A percentile compares a stretch with the other conserved stretches of the same genome.
These are phyloP conservation scores for Pneumocystis wakefieldiae DNA, from an alignment of 1,139 yeast species.

Conservation along the genomic window DNA sequence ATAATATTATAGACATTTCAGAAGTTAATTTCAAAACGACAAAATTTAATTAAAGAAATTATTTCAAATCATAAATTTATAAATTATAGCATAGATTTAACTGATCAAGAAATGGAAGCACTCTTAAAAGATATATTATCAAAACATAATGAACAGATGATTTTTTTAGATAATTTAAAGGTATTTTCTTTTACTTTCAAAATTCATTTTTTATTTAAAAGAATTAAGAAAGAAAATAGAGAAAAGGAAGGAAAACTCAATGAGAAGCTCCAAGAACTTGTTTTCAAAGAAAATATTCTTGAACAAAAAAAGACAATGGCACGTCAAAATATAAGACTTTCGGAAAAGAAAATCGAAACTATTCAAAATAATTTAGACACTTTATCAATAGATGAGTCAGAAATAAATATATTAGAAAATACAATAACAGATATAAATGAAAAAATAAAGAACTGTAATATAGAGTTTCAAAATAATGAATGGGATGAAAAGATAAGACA, in stretches of 20 bases:
- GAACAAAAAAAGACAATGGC: constrained; percentile 13
- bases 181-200: background rate
- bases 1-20: constrained; percentile 23
- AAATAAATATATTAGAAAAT: constrained; percentile 27
- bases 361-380: constrained; percentile 26
- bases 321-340: constrained; percentile 9
- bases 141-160: background rate
- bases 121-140: background rate
- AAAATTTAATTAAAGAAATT: constrained; percentile 6
- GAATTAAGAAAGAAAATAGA: background rate
- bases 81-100: background rate
- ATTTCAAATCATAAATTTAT: constrained; percentile 5
- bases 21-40: constrained; percentile 1
- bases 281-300: constrained; percentile 13
- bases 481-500: constrained; percentile 10
- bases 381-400: constrained; percentile 28
- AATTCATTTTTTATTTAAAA: background rate
- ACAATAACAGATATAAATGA: constrained; percentile 20
- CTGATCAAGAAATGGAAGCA: background rate
- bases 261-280: constrained; percentile 8
- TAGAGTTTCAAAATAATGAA: constrained; percentile 8
- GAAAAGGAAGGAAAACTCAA: constrained; percentile 1
- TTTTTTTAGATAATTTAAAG: constrained; percentile 7
- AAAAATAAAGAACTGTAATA: constrained; percentile 10
- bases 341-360: constrained; percentile 17